Evolutionary conservation across 208 protist species (phyloP).

Genomic region (Trichomonas gallinae): DNA sequence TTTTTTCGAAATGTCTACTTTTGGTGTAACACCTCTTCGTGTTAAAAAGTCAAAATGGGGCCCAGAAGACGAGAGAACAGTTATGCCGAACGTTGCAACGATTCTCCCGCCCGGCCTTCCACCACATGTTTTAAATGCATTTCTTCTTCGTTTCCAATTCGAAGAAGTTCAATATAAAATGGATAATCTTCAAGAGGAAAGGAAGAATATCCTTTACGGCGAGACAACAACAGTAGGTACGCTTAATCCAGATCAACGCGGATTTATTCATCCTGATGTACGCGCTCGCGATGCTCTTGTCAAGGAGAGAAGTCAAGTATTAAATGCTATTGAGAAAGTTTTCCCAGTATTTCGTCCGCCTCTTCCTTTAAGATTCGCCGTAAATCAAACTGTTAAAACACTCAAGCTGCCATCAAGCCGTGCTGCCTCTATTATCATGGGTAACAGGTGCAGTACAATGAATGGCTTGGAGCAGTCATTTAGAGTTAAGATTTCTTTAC

Average conservation of each 20-base stretch:
- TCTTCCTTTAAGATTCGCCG: not conserved
- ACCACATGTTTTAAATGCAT: not conserved
- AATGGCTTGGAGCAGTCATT: not conserved
- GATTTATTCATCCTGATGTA: not conserved
- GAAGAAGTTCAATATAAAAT: constrained; percentile 22
- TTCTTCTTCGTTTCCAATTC: not conserved
- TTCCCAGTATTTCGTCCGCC: not conserved
- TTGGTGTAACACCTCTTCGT: not conserved
- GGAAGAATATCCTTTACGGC: not conserved
- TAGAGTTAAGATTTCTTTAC: not conserved
- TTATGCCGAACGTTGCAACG: not conserved
- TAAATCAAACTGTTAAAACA: not conserved
- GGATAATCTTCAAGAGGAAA: not conserved
- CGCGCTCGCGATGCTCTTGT: not conserved
- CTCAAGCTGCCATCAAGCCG: not conserved
- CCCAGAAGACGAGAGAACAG: not conserved
- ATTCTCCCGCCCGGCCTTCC: not conserved
- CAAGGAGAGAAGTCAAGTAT: not conserved
- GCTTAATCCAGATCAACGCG: not conserved
- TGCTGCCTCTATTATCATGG: not conserved
- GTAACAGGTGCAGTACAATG: not conserved
- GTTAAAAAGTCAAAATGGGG: constrained; percentile 9
- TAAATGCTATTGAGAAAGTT: not conserved
- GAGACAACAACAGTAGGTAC: not conserved
- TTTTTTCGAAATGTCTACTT: not conserved